Conservation (phyloP, 2,329 filamentous ascomycete genomes). For the Trichoderma sp. region DNA sequence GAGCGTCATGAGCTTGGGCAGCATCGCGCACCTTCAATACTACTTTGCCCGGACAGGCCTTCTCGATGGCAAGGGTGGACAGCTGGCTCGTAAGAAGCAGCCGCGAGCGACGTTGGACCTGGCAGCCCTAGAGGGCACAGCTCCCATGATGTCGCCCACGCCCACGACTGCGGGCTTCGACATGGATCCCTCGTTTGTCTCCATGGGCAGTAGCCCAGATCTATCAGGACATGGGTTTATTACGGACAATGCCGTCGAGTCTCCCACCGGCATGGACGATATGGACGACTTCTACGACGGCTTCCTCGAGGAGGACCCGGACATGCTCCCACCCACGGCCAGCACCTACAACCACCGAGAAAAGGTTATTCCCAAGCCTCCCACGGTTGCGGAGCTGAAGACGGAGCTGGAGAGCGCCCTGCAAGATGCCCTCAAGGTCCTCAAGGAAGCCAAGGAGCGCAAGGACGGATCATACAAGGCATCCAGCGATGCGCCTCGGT, state of each 20-base stretch:
- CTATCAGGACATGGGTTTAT: conserved; percentile 41
- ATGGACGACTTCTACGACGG: conserved; percentile 49
- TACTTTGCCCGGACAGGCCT: conserved; percentile 95
- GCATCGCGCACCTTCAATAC: conserved; percentile 95
- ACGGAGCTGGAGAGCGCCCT: conserved; percentile 64
- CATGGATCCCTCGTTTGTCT: conserved; percentile 59
- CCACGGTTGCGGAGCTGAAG: conserved; percentile 77
- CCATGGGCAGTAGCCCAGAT: conserved; percentile 60
- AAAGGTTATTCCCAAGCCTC: conserved; percentile 78
- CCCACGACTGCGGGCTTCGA: conserved; percentile 48
- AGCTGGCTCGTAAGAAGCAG: conserved; percentile 72
- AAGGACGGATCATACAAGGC: conserved; percentile 34
- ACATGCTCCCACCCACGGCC: conserved; percentile 92
- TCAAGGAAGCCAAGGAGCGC: conserved; percentile 56
- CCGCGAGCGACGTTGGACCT: conserved; percentile 58
- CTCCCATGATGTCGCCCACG: conserved; percentile 23
- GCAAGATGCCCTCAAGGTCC: conserved; percentile 63
- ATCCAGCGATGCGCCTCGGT: conserved; percentile 30
- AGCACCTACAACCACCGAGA: conserved; percentile 91
- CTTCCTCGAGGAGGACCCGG: conserved; percentile 63
- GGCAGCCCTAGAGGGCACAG: conserved; percentile 45
- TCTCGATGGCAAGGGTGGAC: conserved; percentile 87
- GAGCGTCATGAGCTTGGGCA: conserved; percentile 93
- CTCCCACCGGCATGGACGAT: conserved; percentile 47
- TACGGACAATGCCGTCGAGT: conserved; percentile 43